Evolutionary conservation across 73 alveolate species (phyloP).

Genomic region (Uronychia setigera): DNA sequence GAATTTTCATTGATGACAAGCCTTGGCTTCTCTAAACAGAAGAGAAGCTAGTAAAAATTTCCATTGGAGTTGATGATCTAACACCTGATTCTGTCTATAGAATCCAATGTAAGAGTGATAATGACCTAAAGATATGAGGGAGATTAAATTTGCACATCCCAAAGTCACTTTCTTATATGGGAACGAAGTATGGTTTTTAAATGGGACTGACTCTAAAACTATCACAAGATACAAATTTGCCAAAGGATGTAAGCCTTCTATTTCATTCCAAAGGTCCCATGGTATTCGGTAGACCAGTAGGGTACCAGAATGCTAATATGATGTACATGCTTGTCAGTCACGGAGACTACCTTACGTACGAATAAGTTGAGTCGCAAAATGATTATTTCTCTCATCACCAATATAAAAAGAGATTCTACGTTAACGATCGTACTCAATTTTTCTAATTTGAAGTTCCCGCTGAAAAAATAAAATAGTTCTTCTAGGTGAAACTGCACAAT

Average conservation of each 20-base stretch:
- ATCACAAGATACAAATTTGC: not conserved
- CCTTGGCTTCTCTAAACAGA: not conserved
- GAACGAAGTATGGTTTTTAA: not conserved
- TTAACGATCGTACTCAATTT: not conserved
- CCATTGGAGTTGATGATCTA: not conserved
- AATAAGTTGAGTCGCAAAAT: not conserved
- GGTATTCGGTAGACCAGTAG: not conserved
- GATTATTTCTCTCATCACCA: not conserved
- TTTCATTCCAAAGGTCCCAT: not conserved
- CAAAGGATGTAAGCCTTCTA: not conserved
- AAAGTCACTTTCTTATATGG: not conserved
- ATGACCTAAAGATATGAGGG: not conserved
- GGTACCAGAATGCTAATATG: not conserved
- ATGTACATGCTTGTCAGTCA: not conserved
- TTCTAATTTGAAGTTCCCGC: not conserved
- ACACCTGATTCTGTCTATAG: not conserved
- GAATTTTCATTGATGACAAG: not conserved
- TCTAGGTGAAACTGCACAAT: not conserved
- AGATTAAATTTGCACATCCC: not conserved
- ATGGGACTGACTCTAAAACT: not conserved
- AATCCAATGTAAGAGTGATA: not conserved
- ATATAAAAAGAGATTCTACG: not conserved
- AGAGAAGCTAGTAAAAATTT: not conserved
- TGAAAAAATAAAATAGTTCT: not conserved
- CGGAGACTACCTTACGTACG: not conserved